A percentile compares a stretch with the other conserved stretches of the same genome.
Evolutionary conservation across 225 moss, liverwort and hornwort genomes (phyloP).

Genomic region (Polytrichum commune): DNA sequence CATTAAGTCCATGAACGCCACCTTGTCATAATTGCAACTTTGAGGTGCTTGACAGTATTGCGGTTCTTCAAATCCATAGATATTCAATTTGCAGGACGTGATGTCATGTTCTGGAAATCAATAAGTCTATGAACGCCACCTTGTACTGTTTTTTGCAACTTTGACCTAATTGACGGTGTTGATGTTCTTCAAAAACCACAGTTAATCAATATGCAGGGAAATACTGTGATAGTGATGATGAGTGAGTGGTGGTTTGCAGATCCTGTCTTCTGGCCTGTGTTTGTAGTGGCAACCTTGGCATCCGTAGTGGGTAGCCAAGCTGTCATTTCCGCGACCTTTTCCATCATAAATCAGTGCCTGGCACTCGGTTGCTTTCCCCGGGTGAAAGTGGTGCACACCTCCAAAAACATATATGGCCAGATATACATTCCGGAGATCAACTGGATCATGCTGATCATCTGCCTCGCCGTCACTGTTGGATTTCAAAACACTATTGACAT

Average conservation of each 20-base stretch:
- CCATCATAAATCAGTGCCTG: slow-evolving; percentile 74
- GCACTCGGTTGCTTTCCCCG: slow-evolving; percentile 85
- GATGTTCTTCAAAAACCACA: no score
- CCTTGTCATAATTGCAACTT: not conserved
- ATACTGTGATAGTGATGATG: no score
- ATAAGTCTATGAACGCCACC: not conserved
- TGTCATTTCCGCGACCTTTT: slow-evolving; percentile 83
- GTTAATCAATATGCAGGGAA: no score
- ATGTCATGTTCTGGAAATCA: no score
- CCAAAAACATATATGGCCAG: slow-evolving; percentile 60
- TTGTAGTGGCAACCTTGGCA: slow-evolving; percentile 66
- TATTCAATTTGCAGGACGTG: no score
- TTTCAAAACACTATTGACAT: slow-evolving; percentile 63
- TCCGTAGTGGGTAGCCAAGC: slow-evolving; percentile 92
- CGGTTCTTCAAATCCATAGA: no score
- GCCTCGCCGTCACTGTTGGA: slow-evolving; percentile 58
- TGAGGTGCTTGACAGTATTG: no score
- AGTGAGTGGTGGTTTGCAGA: not conserved
- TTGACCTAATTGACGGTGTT: not conserved
- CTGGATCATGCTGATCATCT: slow-evolving; percentile 61
- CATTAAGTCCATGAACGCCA: not conserved
- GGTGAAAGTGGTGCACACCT: slow-evolving; percentile 86
- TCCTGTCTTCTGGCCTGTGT: slow-evolving; percentile 47
- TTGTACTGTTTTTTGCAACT: not conserved
- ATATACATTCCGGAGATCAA: slow-evolving; percentile 90